Evolutionary conservation across 441 rosid genomes (phyloP), one percentile per base, ranked within the genome.

Genomic region (Populus hybrid): DNA sequence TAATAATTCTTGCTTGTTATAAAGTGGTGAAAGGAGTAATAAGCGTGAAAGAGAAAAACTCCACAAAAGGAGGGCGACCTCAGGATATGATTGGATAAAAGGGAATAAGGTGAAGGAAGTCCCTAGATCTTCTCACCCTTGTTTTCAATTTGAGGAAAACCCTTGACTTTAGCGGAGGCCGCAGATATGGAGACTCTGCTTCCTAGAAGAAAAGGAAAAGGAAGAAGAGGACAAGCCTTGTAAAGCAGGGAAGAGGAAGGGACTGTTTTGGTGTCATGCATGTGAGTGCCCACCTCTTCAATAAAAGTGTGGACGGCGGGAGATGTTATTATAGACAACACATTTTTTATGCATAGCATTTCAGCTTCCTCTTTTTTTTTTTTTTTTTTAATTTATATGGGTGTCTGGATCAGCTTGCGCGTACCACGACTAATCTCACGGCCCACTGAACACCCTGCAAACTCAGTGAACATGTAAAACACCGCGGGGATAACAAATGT

Each of bases 141-240:
- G 32, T 76, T 65, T 71, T 65, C 77, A 80, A 26, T 10, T 67
- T 75, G 72, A 81, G 67, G 70, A 85, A 84, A 30, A 84, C 85
- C 79, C 88, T 82, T 82, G 88, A 82, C 87, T 89, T 90, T 82
- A 81, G 78, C 74, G 76, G 81, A 86, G 81, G 90, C 83, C 83
- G 67, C 21, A 65, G 73, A 16, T 36, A 69, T 38, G 69, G 80
- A 83, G 86, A 78, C 78, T 71, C 76, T 80, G 69, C 73, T 71
- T 77, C 80, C 80, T 66, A 34, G 50, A 54, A 26, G 21, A 76
- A 63, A 34, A 59, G 42, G 76, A 42, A 26, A 46, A 78, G 30
- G 77, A 46, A 82, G 69, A 85, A 81, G 72, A 79, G 54, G 83
- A 81, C 85, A 82, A 76, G 69, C 61, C 73, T 78, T 28, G 36